Percentiles rank a stretch among this genome's conserved stretches.
Conservation (phyloP, 345 rosid genomes). For the Linum usitatissimum region DNA sequence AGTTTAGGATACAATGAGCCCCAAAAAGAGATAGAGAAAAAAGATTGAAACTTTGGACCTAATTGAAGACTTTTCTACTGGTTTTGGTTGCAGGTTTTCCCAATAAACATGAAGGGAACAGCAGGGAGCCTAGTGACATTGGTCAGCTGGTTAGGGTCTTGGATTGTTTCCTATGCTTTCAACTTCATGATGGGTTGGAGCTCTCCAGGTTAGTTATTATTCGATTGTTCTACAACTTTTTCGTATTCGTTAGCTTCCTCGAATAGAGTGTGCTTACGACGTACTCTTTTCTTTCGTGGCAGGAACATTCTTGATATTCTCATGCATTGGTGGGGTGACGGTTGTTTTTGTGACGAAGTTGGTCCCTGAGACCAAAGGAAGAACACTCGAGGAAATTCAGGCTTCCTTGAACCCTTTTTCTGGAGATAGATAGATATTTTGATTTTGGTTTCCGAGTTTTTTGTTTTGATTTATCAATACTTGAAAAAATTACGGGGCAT, state of each 20-base stretch:
- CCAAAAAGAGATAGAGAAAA: background rate
- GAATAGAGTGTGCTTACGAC: background rate
- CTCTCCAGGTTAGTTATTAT: constrained; percentile 26
- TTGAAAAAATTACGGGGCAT: background rate
- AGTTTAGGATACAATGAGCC: too few species aligned
- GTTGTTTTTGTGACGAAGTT: background rate
- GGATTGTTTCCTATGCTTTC: constrained; percentile 62
- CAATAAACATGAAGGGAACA: constrained; percentile 68
- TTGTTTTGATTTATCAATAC: too few species aligned
- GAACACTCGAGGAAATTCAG: constrained; percentile 1
- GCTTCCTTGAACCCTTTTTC: constrained; percentile 6
- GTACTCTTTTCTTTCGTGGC: background rate
- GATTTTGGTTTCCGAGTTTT: too few species aligned
- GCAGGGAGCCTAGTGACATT: constrained; percentile 80
- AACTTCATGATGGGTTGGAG: constrained; percentile 67
- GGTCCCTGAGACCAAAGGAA: constrained; percentile 6
- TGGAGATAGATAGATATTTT: background rate
- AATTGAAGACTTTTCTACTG: background rate
- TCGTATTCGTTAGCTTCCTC: background rate
- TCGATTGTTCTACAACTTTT: background rate
- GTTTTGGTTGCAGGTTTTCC: constrained; percentile 46
- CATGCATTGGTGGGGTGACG: background rate
- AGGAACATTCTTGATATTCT: constrained; percentile 3
- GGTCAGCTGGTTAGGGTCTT: constrained; percentile 70
- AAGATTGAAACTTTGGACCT: background rate